Evolutionary conservation across 768 basidiomycete genomes (phyloP).

Genomic region (Leccinum boreale): DNA sequence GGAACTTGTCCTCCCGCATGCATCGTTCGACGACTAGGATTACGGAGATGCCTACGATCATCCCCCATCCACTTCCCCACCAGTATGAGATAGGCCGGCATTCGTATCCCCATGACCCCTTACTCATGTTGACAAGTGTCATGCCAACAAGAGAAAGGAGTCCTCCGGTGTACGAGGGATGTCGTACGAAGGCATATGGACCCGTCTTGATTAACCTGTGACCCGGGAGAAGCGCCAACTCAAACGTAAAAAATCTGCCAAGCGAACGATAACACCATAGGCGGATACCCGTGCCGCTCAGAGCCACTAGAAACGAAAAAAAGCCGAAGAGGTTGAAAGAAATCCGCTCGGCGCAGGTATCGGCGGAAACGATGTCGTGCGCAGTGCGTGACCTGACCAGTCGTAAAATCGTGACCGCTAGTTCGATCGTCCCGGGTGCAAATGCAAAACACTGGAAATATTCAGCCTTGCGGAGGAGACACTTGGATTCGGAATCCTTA

Average conservation of each 20-base stretch:
- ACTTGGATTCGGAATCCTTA: not conserved
- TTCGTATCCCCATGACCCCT: constrained; percentile 15
- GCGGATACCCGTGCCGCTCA: constrained; percentile 31
- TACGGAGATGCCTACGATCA: not conserved
- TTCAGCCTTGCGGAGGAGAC: not conserved
- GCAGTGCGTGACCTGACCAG: not conserved
- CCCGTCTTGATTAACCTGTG: constrained; percentile 15
- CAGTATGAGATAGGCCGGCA: not conserved
- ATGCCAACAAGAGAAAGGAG: constrained; percentile 1
- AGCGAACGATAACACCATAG: constrained; percentile 36
- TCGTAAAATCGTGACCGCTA: not conserved
- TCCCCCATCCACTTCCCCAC: constrained; percentile 10
- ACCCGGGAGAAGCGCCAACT: constrained; percentile 21
- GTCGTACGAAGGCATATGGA: constrained; percentile 10
- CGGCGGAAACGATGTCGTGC: not conserved
- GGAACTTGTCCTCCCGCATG: constrained; percentile 3
- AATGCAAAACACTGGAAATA: not conserved
- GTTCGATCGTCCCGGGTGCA: constrained; percentile 1
- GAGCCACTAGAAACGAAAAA: constrained; percentile 7
- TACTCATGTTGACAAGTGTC: constrained; percentile 5
- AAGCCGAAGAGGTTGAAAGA: constrained; percentile 2
- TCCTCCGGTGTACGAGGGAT: constrained; percentile 14
- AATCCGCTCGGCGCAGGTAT: constrained; percentile 6
- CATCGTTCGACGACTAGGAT: constrained; percentile 5
- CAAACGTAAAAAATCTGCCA: constrained; percentile 39